A percentile compares a stretch with the other conserved stretches of the same genome.
Conservation (phyloP, 2,329 filamentous ascomycete genomes). For the Cercospora zeae-maydis region DNA sequence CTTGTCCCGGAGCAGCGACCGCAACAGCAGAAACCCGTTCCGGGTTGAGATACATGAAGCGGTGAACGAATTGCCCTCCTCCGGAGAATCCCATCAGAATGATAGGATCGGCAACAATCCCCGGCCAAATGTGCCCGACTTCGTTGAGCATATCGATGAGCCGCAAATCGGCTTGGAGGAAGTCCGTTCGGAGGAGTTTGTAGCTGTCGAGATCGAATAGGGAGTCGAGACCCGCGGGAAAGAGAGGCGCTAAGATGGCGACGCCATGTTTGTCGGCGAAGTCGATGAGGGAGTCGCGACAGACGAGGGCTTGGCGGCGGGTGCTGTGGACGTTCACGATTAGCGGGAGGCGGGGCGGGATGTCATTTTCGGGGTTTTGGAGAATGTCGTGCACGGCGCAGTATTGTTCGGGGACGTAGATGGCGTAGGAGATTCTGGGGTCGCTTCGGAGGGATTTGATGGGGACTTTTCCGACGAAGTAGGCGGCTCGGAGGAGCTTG, state of each 20-base stretch:
- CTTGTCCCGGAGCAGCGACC: slow-evolving; percentile 13
- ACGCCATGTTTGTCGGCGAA: slow-evolving; percentile 14
- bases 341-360: slow-evolving; percentile 5
- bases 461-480: slow-evolving; percentile 18
- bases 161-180: slow-evolving; percentile 7
- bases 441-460: slow-evolving; percentile 11
- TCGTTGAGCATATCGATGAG: slow-evolving; percentile 16
- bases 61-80: slow-evolving; percentile 17
- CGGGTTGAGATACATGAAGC: slow-evolving; percentile 16
- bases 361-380: background rate
- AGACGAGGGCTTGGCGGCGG: slow-evolving; percentile 10
- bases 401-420: slow-evolving; percentile 17
- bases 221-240: slow-evolving; percentile 13
- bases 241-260: slow-evolving; percentile 16
- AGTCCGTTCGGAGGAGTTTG: slow-evolving; percentile 7
- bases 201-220: slow-evolving; percentile 16
- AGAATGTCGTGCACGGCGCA: slow-evolving; percentile 7
- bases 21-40: slow-evolving; percentile 12
- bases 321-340: slow-evolving; percentile 18
- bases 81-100: slow-evolving; percentile 16
- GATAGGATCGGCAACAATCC: slow-evolving; percentile 6
- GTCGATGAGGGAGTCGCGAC: slow-evolving; percentile 11
- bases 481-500: slow-evolving; percentile 15
- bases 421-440: slow-evolving; percentile 14
- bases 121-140: slow-evolving; percentile 15